A percentile compares a stretch with the other conserved stretches of the same genome.
Conservation (phyloP, 2,329 filamentous ascomycete species). For the Exophiala sp. region DNA sequence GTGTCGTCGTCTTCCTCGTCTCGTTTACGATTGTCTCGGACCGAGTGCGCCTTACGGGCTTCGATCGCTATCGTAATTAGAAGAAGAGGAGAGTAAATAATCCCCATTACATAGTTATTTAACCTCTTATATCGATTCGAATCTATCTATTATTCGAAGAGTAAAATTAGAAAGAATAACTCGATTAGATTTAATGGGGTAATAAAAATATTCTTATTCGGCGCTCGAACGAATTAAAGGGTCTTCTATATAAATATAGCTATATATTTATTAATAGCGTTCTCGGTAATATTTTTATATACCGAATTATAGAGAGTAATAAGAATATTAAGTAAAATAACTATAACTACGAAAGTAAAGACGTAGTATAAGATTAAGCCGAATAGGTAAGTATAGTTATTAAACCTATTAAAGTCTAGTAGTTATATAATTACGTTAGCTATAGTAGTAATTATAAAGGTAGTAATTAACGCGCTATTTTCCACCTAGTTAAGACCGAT, state of each 20-base stretch:
- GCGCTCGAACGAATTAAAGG: constrained; percentile 92
- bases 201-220: constrained; percentile 98
- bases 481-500: constrained; percentile 85
- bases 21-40: constrained; percentile 68
- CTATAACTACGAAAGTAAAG: constrained; percentile 98
- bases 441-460: constrained; percentile 55
- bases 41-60: constrained; percentile 60
- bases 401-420: constrained; percentile 85
- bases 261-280: constrained; percentile 93
- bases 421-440: constrained; percentile 87
- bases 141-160: constrained; percentile 93
- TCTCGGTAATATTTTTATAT: constrained; percentile 89
- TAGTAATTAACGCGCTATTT: constrained; percentile 54
- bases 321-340: constrained; percentile 88
- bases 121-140: constrained; percentile 68
- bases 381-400: constrained; percentile 87
- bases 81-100: constrained; percentile 80
- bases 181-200: constrained; percentile 93
- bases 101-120: constrained; percentile 84
- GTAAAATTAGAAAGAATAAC: constrained; percentile 70
- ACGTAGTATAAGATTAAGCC: constrained; percentile 95
- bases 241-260: constrained; percentile 91
- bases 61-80: constrained; percentile 73
- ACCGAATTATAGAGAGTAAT: constrained; percentile 97
- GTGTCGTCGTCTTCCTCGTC: constrained; percentile 89